Base-by-base conservation (phyloP, 2,329 filamentous ascomycete species). In the Claviceps humidiphila region DNA sequence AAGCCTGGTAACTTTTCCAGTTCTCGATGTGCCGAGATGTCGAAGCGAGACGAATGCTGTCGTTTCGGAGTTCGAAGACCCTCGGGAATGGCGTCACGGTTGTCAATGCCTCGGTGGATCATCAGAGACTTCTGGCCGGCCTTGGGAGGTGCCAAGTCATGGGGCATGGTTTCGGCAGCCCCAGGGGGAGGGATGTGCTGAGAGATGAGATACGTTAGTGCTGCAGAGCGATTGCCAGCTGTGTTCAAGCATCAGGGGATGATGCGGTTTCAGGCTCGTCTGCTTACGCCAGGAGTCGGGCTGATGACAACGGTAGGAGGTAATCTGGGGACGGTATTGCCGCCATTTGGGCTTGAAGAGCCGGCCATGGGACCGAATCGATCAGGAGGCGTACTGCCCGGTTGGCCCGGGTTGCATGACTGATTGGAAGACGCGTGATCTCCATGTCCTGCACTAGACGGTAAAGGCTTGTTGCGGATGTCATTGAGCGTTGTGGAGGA, bases 1-100 rank as follows among this genome's bases (percentile, higher is more conserved):
- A 98, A 98, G 39, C 93, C 93, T 1, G 93, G 91, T 24, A 98
- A 76, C 72, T 98, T 98, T 69, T 98, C 93, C 49, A 98, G 77
- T 68, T 98, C 93, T 63, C 93, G 82, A 67, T 97, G 90, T 57
- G 94, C 89, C 3, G 93, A 98, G 58, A 98, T 94, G 67, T 98
- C 91, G 67, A 98, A 98, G 56, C 93, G 83, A 46, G 93, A 98
- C 39, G 93, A 97, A 65, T 97, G 90, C 70, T 98, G 93, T 66
- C 93, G 82, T 72, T 95, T 95, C 26, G 93, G 93, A 5, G 93
- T 97, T 64, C 91, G 81, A 56, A 97, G 84, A 41, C 93, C 93
- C 69, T 97, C 93, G 39, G 93, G 89, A 56, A 95, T 87, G 39
- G 68, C 69, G 70, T 98, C 93, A 69, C 95, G 95, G 50, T 94